Conservation (phyloP, 2,329 filamentous ascomycete species). For the Calonectria hawksworthii region DNA sequence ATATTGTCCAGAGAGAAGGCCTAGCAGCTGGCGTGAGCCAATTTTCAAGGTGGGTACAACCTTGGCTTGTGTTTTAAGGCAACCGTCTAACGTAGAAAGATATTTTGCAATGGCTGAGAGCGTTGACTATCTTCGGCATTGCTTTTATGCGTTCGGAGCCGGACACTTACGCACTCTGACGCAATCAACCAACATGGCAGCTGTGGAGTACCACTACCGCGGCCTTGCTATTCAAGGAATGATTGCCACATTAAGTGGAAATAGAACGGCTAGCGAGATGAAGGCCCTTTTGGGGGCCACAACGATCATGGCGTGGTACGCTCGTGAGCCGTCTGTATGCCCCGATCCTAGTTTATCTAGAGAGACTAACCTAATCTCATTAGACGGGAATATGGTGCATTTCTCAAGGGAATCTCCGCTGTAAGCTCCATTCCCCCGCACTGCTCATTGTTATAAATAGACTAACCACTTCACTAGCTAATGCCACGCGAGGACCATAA, state of each 20-base stretch:
- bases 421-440: neutral
- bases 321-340: neutral
- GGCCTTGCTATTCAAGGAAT: conserved; percentile 1
- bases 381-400: conserved; percentile 3
- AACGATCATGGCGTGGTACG: conserved; percentile 4
- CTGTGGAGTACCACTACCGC: conserved; percentile 6
- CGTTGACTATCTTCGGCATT: neutral
- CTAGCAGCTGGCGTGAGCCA: neutral
- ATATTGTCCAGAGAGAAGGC: neutral
- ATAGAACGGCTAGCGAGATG: neutral
- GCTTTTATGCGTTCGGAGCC: conserved; percentile 4
- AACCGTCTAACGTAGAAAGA: neutral
- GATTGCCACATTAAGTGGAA: conserved; percentile 1
- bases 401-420: neutral
- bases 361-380: neutral
- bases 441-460: neutral
- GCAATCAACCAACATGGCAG: neutral
- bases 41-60: neutral
- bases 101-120: conserved; percentile 2
- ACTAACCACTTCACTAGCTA: neutral
- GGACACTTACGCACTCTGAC: neutral
- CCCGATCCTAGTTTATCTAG: neutral
- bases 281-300: neutral
- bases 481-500: neutral
- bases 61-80: neutral